Conservation (phyloP, 202 grass and related monocot species). For the Zoysia matrella region DNA sequence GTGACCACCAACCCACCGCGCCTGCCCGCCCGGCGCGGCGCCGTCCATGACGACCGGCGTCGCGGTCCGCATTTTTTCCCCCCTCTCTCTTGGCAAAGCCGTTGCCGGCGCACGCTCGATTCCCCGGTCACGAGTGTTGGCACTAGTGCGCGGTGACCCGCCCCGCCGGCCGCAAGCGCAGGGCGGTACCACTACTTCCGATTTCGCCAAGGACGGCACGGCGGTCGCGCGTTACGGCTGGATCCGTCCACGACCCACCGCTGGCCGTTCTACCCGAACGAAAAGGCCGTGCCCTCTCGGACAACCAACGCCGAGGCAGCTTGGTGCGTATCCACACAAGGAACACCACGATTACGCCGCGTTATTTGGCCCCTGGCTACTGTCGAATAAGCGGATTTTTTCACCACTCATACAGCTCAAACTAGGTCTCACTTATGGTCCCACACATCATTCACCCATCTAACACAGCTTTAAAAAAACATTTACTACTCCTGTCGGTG, state of each 20-base stretch:
- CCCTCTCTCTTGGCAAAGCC: background rate
- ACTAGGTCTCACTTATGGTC: no score
- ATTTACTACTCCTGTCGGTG: no score
- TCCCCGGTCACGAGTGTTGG: background rate
- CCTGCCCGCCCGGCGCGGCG: background rate
- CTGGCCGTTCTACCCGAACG: background rate
- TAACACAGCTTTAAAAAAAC: no score
- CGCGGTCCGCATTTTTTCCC: background rate
- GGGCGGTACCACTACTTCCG: no score
- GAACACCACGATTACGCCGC: background rate
- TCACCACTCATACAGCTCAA: no score
- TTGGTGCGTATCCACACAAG: background rate
- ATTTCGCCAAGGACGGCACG: slow-evolving; percentile 31
- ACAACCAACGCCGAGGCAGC: background rate
- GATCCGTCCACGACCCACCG: background rate
- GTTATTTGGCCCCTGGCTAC: background rate
- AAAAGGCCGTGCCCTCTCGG: slow-evolving; percentile 1
- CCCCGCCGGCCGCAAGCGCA: background rate
- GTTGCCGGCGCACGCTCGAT: slow-evolving; percentile 8
- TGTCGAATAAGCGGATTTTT: background rate
- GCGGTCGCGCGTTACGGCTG: background rate
- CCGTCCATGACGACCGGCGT: background rate
- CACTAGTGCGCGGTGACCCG: background rate
- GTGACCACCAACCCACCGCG: no score
- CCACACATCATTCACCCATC: no score